Conservation (phyloP, 306 rosid species). For the Nissolia schottii region DNA sequence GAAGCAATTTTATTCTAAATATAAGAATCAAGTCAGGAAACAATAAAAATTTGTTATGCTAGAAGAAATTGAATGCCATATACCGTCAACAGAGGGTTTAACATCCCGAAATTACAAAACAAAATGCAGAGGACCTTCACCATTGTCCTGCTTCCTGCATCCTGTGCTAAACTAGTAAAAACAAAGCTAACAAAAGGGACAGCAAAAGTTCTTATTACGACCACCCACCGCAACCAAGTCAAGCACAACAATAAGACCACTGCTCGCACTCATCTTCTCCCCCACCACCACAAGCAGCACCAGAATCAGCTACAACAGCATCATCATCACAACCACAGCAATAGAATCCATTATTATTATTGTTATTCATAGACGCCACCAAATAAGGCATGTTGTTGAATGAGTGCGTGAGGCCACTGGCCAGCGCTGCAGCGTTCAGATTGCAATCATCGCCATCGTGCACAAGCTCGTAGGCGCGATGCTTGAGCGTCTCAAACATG, state of each 20-base stretch:
- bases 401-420: constrained; percentile 47
- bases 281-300: constrained; percentile 32
- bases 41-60: neutral
- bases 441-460: constrained; percentile 27
- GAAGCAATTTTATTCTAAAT: constrained; percentile 18
- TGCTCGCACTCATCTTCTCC: constrained; percentile 43
- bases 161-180: constrained; percentile 28
- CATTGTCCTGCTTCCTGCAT: constrained; percentile 12
- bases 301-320: constrained; percentile 22
- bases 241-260: constrained; percentile 66
- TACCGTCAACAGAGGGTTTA: constrained; percentile 11
- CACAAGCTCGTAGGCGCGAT: constrained; percentile 52
- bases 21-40: neutral
- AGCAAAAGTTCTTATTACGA: neutral
- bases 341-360: neutral
- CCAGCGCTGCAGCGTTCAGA: constrained; percentile 29
- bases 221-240: constrained; percentile 23
- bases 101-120: constrained; percentile 42
- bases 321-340: constrained; percentile 31
- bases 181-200: neutral
- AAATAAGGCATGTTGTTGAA: constrained; percentile 85
- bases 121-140: constrained; percentile 32
- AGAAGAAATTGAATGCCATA: constrained; percentile 22
- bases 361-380: constrained; percentile 4
- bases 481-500: constrained; percentile 96